Base-by-base conservation (phyloP, 2,329 filamentous ascomycete species). In the Aureobasidium sp. region DNA sequence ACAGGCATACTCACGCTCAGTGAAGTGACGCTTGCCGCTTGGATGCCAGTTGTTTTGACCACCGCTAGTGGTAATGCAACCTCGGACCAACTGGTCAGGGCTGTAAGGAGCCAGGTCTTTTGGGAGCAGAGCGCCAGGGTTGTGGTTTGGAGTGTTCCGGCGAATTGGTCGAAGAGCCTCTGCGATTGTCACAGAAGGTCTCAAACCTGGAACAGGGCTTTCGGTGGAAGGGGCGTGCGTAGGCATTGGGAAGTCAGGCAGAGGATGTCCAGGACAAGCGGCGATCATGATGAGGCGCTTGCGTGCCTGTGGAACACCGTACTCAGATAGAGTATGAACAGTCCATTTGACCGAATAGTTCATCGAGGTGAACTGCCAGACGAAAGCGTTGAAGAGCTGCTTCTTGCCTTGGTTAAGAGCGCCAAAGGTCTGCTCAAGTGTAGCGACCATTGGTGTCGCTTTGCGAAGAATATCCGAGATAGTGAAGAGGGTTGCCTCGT, bases 391-490 rank as follows among this genome's bases (percentile, higher is more conserved):
- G 50, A 91, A 86, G 58, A 82, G 85, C 0, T 76, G 72, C 12
- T 75, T 71, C 60, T 86, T 84, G 3, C 56, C 27, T 0, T 80
- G 73, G 0, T 59, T 60, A 0, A 82, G 71, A 0, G 95, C 79
- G 0, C 89, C 90, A 58, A 84, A 85, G 0, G 90, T 92, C 69
- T 96, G 88, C 67, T 96, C 91, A 0, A 95, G 75, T 0, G 90
- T 95, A 1, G 90, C 81, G 0, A 94, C 69, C 0, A 90, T 80
- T 0, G 91, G 90, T 0, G 79, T 81, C 0, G 81, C 71, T 39
- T 81, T 80, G 5, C 79, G 73, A 0, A 93, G 74, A 0, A 91
- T 71, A 3, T 80, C 72, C 1, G 77, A 74, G 0, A 80, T 70
- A 0, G 74, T 74, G 47, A 81, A 79, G 0, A 81, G 73, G 0